These are phyloP conservation scores for Blepharisma stoltei DNA, from an alignment of 73 alveolate species.

Conservation along the genomic window DNA sequence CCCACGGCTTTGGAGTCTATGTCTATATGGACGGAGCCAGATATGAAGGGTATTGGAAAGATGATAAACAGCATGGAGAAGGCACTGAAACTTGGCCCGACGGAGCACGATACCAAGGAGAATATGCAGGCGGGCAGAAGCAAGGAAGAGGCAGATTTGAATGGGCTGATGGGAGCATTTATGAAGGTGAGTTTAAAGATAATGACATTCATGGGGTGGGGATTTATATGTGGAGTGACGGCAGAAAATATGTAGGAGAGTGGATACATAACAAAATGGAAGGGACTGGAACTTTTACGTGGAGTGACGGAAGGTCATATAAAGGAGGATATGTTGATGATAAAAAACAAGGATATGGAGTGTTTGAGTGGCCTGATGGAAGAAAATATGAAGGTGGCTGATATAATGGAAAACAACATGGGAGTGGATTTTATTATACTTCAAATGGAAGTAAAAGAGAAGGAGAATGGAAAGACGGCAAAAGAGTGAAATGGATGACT, in stretches of 20 bases:
- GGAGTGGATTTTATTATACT: slow-evolving; percentile 45
- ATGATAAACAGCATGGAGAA: slow-evolving; percentile 73
- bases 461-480: slow-evolving; percentile 58
- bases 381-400: slow-evolving; percentile 38
- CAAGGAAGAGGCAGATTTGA: slow-evolving; percentile 65
- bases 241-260: slow-evolving; percentile 56
- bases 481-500: slow-evolving; percentile 33
- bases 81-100: slow-evolving; percentile 81
- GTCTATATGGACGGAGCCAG: slow-evolving; percentile 63
- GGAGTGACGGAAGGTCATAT: slow-evolving; percentile 66
- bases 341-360: slow-evolving; percentile 26
- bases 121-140: slow-evolving; percentile 54
- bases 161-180: slow-evolving; percentile 65
- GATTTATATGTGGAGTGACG: slow-evolving; percentile 61
- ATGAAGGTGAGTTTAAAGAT: slow-evolving; percentile 63
- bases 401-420: slow-evolving; percentile 47
- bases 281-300: slow-evolving; percentile 62
- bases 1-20: slow-evolving; percentile 73
- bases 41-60: slow-evolving; percentile 79
- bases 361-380: slow-evolving; percentile 12
- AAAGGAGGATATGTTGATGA: slow-evolving; percentile 35
- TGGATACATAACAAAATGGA: slow-evolving; percentile 65
- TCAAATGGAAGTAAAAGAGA: slow-evolving; percentile 34
- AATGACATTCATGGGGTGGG: slow-evolving; percentile 71
- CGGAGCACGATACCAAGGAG: slow-evolving; percentile 68